phyloP scores from a whole-genome alignment of 305 asterid genomes.

The Solanum hybrid region DNA sequence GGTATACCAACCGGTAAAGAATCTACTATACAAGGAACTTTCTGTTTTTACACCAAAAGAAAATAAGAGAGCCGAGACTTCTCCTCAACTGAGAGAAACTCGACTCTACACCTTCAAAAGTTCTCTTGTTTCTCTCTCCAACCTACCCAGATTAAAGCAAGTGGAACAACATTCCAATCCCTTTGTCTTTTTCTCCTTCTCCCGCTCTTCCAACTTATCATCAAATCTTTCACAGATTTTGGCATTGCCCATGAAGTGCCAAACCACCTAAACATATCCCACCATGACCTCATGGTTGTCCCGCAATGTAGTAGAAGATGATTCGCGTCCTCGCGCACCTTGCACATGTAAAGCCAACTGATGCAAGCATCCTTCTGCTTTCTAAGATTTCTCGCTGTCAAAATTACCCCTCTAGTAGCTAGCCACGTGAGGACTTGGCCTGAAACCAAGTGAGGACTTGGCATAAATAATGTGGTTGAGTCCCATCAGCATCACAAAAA shows the following conservation, averaged over 20 bases:
- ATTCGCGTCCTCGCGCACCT: background rate
- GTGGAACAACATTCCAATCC: background rate
- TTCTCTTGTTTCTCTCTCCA: background rate
- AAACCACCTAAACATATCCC: background rate
- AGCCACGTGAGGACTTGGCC: background rate
- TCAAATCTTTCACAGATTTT: background rate
- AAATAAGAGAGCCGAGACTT: background rate
- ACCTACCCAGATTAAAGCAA: background rate
- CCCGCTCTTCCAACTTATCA: background rate
- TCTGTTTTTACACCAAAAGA: background rate
- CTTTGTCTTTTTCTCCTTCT: background rate
- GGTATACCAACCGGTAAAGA: background rate
- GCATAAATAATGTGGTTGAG: background rate
- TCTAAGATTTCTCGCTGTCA: background rate
- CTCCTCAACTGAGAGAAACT: background rate
- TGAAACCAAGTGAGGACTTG: background rate
- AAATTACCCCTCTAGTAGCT: background rate
- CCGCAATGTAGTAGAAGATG: background rate
- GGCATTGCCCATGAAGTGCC: background rate
- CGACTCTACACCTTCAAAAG: background rate
- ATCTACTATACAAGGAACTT: background rate
- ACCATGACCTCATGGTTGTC: background rate
- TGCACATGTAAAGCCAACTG: background rate
- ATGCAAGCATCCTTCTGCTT: background rate
- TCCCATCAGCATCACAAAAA: background rate